phyloP scores from a whole-genome alignment of 768 basidiomycete species.

The Asterophora parasitica region DNA sequence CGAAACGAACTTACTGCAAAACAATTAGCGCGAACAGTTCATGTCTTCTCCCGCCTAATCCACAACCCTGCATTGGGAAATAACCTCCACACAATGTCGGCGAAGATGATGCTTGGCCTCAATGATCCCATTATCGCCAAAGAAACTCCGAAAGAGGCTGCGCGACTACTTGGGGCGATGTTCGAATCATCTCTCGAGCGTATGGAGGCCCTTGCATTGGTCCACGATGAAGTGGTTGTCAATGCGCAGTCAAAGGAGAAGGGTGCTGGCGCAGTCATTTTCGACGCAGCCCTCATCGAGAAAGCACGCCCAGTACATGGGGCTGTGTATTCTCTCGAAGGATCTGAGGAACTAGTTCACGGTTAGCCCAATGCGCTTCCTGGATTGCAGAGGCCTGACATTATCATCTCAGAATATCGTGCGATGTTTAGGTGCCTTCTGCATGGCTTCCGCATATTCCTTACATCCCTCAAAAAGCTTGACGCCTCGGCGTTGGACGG shows the following conservation, averaged over 20 bases:
- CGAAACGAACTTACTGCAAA: slow-evolving; percentile 72
- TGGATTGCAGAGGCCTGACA: slow-evolving; percentile 3
- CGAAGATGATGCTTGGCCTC: slow-evolving; percentile 89
- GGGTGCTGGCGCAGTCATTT: slow-evolving; percentile 26
- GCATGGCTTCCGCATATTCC: slow-evolving; percentile 80
- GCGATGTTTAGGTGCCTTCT: slow-evolving; percentile 83
- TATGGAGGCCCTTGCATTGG: slow-evolving; percentile 70
- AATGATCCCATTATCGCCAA: slow-evolving; percentile 79
- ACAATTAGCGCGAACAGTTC: slow-evolving; percentile 74
- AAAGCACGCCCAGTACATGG: slow-evolving; percentile 78
- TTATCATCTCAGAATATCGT: slow-evolving; percentile 63
- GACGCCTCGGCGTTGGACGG: slow-evolving; percentile 81
- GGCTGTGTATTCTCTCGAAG: slow-evolving; percentile 74
- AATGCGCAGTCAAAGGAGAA: slow-evolving; percentile 45
- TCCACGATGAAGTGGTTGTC: slow-evolving; percentile 51
- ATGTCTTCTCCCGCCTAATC: slow-evolving; percentile 81
- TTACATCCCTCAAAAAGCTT: slow-evolving; percentile 72
- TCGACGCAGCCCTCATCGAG: slow-evolving; percentile 72
- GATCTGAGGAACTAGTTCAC: slow-evolving; percentile 74
- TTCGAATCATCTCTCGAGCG: slow-evolving; percentile 83
- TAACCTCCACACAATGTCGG: slow-evolving; percentile 83
- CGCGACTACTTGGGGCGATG: slow-evolving; percentile 65
- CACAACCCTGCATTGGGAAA: slow-evolving; percentile 82
- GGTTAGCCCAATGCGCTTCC: slow-evolving; percentile 41
- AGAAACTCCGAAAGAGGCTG: slow-evolving; percentile 64